Evolutionary conservation across 306 rosid genomes (phyloP), one percentile per base, ranked within the genome.

Genomic region (Lupinus albus): DNA sequence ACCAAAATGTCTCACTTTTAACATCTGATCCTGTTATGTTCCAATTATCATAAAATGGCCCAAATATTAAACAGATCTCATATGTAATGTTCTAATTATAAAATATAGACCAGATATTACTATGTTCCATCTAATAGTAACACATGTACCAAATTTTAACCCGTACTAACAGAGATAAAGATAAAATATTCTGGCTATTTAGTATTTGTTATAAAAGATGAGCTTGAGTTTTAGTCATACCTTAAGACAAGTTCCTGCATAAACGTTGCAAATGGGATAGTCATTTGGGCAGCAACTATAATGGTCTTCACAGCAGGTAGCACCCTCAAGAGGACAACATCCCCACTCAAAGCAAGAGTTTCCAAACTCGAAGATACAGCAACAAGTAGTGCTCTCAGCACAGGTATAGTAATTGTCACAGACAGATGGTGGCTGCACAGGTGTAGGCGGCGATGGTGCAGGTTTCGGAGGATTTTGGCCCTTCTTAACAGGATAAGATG

Each of bases 361-460:
- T 56, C 80, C 83, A 52, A 11, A 81, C 63, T 83, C 68, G 1
- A 20, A 94, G 13, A 85, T 12, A 21, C 99, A 94, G 87, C 99
- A 94, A 73, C 99, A 90, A 11, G 99, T 94, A 28, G 76, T 55
- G 42, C 78, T 53, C 32, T 58, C 64, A 0, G 86, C 68, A 53
- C 99, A 94, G 66, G 75, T 77, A 61, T 71, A 88, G 82, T 85
- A 88, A 9, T 54, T 76, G 51, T 86, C 96, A 58, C 99, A 94
- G 3, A 86, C 92, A 21, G 79, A 50, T 20, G 97, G 99, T 25
- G 99, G 97, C 53, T 39, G 68, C 58, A 90, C 73, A 0, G 99
- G 99, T 61, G 96, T 68, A 13, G 99, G 99, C 16, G 99, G 99
- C 64, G 99, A 84, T n/a, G 97, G 97, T 16, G 89, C 95, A 0